A percentile compares a stretch with the other conserved stretches of the same genome.
These are phyloP conservation scores for Magnolia kwangsiensis DNA, from an alignment of 164 flowering plant species.

Conservation along the genomic window DNA sequence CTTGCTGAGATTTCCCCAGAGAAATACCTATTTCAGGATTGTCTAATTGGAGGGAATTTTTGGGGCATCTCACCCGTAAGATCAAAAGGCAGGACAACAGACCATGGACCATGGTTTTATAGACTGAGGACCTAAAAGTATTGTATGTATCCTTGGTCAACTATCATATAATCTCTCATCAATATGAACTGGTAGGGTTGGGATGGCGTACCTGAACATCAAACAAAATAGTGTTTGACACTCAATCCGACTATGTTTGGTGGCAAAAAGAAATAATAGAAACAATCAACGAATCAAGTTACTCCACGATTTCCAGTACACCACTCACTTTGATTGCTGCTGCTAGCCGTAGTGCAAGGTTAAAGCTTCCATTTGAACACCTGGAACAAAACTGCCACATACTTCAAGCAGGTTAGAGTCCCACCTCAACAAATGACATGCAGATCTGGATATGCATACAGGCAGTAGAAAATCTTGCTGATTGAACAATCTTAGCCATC, in stretches of 20 bases:
- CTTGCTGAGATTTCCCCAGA: too few relatives aligned
- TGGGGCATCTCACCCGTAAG: too few relatives aligned
- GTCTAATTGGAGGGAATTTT: too few relatives aligned
- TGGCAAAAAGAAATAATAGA: constrained; percentile 12
- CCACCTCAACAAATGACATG: background rate
- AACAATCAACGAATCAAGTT: constrained; percentile 22
- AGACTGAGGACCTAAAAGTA: too few relatives aligned
- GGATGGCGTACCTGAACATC: constrained; percentile 20
- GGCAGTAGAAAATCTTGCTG: too few relatives aligned
- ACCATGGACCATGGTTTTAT: too few relatives aligned
- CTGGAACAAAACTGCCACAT: constrained; percentile 9
- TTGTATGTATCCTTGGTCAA: too few relatives aligned
- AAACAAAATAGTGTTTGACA: background rate
- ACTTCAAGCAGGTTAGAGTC: constrained; percentile 2
- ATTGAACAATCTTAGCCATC: too few relatives aligned
- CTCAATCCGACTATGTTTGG: constrained; percentile 7
- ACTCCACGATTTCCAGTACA: constrained; percentile 22
- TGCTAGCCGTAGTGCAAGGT: constrained; percentile 2
- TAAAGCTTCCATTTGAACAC: background rate
- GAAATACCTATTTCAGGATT: too few relatives aligned
- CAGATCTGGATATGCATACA: background rate
- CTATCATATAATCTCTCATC: too few relatives aligned
- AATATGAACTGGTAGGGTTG: background rate
- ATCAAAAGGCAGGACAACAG: too few relatives aligned
- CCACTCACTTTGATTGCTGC: constrained; percentile 6